These are phyloP conservation scores for Anacardium occidentale DNA, from an alignment of 345 rosid genomes.

Conservation along the genomic window DNA sequence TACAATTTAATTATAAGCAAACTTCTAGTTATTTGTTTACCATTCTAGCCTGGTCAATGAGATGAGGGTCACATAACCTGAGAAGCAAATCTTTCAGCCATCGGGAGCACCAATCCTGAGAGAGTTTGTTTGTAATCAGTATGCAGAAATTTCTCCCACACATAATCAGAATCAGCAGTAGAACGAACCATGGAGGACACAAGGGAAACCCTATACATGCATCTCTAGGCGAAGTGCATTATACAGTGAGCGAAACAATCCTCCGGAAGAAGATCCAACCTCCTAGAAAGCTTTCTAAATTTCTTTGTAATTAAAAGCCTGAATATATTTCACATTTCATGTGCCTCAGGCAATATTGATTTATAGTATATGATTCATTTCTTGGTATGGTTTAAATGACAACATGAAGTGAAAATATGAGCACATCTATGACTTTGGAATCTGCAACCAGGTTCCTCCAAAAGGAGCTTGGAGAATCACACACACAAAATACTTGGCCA, in stretches of 20 bases:
- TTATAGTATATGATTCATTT: background rate
- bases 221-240: constrained; percentile 35
- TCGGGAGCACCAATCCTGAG: constrained; percentile 9
- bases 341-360: background rate
- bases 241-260: constrained; percentile 35
- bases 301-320: too few species aligned
- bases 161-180: constrained; percentile 28
- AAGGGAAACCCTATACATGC: constrained; percentile 27
- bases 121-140: constrained; percentile 21
- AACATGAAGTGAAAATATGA: constrained; percentile 29
- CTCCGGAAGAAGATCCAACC: constrained; percentile 27
- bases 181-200: constrained; percentile 25
- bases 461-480: background rate
- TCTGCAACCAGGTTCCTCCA: background rate
- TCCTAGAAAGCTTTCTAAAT: too few species aligned
- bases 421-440: constrained; percentile 20
- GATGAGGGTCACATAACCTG: constrained; percentile 32
- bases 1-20: too few species aligned
- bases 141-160: constrained; percentile 40
- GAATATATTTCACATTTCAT: background rate
- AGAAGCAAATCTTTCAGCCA: constrained; percentile 30
- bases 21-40: constrained; percentile 29
- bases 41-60: constrained; percentile 37
- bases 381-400: constrained; percentile 19
- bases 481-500: too few species aligned